Percentiles rank a stretch among this genome's conserved stretches.
phyloP scores from a whole-genome alignment of 148 eudicot genomes.

The Chenopodium quinoa region DNA sequence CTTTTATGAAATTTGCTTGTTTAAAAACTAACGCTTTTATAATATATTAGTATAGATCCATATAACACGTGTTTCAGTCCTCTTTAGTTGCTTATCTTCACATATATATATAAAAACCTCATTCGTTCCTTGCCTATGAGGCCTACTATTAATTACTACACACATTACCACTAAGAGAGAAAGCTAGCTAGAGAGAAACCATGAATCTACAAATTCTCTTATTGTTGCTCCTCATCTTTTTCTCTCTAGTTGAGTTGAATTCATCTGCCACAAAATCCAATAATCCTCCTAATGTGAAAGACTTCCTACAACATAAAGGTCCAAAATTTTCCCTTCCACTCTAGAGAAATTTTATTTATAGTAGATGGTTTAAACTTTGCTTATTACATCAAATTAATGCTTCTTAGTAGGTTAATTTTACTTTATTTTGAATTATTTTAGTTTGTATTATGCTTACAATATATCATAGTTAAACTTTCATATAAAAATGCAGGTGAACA shows the following conservation, averaged over 20 bases:
- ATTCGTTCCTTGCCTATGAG: not conserved
- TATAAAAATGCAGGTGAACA: slow-evolving; percentile 6
- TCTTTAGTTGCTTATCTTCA: not conserved
- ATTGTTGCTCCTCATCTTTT: not conserved
- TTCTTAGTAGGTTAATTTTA: not conserved
- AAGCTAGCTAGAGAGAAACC: not conserved
- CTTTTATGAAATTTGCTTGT: no score
- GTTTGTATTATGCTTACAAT: not conserved
- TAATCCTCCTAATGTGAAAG: not conserved
- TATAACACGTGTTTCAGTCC: no score
- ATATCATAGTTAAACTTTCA: not conserved
- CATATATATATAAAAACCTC: not conserved
- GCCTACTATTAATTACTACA: not conserved
- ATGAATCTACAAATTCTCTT: not conserved
- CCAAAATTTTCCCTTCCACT: no score
- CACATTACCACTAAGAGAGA: not conserved
- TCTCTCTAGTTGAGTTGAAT: not conserved
- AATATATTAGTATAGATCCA: no score
- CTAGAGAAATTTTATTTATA: not conserved
- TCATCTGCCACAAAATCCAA: not conserved
- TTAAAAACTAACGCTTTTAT: no score
- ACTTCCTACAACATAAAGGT: not conserved
- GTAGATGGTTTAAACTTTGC: not conserved
- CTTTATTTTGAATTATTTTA: not conserved
- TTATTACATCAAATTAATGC: no score